Conservation (phyloP, 2,329 filamentous ascomycete genomes). For the Epicoccum nigrum region DNA sequence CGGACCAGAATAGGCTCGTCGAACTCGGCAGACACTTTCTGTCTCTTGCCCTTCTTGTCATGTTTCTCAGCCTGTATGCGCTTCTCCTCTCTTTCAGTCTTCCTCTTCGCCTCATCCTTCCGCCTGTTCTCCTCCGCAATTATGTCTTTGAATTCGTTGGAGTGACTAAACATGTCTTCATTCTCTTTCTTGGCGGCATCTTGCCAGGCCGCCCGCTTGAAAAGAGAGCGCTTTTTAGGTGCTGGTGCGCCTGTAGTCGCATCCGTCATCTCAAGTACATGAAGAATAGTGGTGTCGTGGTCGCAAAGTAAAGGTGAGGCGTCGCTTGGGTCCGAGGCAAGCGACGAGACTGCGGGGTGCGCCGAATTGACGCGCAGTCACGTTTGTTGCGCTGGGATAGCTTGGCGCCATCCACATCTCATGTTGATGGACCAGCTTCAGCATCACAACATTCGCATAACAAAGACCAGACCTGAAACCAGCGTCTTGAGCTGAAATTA, state of each 20-base stretch:
- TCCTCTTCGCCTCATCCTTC: conserved; percentile 36
- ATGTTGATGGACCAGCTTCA: conserved; percentile 1
- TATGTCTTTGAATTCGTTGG: conserved; percentile 47
- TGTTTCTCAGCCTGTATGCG: conserved; percentile 29
- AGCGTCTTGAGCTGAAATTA: not conserved
- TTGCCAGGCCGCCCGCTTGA: conserved; percentile 62
- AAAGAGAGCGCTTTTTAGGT: conserved; percentile 57
- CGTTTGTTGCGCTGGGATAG: conserved; percentile 40
- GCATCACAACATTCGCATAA: not conserved
- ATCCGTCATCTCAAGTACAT: conserved; percentile 36
- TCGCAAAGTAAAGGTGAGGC: not conserved
- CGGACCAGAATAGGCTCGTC: conserved; percentile 15
- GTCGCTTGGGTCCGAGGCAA: not conserved
- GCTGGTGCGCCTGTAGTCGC: conserved; percentile 21
- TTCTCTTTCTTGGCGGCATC: conserved; percentile 45
- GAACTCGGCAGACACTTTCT: conserved; percentile 30
- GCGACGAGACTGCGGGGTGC: conserved; percentile 14
- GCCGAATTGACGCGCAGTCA: conserved; percentile 39
- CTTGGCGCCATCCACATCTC: conserved; percentile 3
- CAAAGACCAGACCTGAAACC: not conserved
- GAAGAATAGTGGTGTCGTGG: conserved; percentile 1
- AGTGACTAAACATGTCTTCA: conserved; percentile 52
- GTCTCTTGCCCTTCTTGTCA: conserved; percentile 16
- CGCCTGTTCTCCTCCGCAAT: conserved; percentile 47
- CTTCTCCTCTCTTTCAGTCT: conserved; percentile 36